Percentiles rank a stretch among this genome's conserved stretches.
Conservation (phyloP, 75 land plant genomes). For the Sequoia sempervirens region DNA sequence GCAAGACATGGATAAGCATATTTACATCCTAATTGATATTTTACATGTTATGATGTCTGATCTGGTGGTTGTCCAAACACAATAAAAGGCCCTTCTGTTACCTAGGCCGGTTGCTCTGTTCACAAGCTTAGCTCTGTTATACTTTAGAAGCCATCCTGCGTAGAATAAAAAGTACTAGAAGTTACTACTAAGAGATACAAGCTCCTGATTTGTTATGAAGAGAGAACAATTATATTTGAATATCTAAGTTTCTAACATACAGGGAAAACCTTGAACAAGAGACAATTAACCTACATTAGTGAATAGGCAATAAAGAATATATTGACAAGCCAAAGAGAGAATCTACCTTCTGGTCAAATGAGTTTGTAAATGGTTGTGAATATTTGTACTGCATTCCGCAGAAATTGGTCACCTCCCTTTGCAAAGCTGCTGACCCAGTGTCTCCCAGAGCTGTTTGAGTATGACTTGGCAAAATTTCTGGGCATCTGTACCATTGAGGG, state of each 20-base stretch:
- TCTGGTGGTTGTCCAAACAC: background rate
- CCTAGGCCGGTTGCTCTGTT: background rate
- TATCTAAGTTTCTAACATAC: background rate
- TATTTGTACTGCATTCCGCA: background rate
- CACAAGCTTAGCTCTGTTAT: background rate
- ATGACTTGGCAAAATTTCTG: background rate
- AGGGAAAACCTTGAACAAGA: background rate
- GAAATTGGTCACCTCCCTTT: background rate
- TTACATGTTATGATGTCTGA: background rate
- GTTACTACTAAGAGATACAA: background rate
- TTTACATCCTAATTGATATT: slow-evolving; percentile 3
- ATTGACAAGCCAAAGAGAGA: background rate
- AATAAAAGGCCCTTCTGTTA: background rate
- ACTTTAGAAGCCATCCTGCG: background rate
- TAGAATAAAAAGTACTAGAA: background rate
- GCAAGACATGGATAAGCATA: background rate
- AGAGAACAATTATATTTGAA: background rate
- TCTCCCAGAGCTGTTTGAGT: background rate
- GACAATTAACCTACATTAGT: background rate
- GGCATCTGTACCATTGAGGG: background rate
- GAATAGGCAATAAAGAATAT: background rate
- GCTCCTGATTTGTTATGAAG: background rate
- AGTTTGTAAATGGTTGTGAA: background rate
- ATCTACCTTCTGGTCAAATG: background rate
- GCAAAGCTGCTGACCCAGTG: background rate